These are phyloP conservation scores for Fraxinus greggii DNA, from an alignment of 305 asterid species.

Conservation along the genomic window DNA sequence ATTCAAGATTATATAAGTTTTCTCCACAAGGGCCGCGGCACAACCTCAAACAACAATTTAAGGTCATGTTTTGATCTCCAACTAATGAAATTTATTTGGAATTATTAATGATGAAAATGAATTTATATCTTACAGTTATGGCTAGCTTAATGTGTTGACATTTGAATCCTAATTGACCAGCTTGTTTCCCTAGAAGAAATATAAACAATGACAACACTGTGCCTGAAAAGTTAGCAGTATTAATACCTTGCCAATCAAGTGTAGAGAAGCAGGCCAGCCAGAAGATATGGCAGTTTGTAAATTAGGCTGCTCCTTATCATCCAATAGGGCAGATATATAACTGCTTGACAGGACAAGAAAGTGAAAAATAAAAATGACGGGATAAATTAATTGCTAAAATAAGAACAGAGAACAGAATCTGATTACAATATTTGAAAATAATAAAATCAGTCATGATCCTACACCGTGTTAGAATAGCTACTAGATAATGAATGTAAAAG, in stretches of 20 bases:
- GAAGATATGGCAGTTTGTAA: constrained; percentile 66
- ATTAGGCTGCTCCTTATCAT: constrained; percentile 58
- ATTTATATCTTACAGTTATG: background rate
- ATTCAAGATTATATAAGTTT: constrained; percentile 4
- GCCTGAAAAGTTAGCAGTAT: background rate
- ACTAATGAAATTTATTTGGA: constrained; percentile 1
- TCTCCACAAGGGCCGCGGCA: background rate
- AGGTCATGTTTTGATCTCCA: constrained; percentile 3
- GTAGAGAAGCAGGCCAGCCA: constrained; percentile 98
- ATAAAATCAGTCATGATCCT: background rate
- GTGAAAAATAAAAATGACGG: background rate
- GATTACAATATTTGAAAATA: background rate
- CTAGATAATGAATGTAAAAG: background rate
- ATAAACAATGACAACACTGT: background rate
- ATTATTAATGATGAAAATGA: constrained; percentile 1
- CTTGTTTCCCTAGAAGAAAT: background rate
- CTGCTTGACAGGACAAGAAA: constrained; percentile 43
- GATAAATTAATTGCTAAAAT: constrained; percentile 14
- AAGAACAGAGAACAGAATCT: background rate
- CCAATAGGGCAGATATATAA: constrained; percentile 82
- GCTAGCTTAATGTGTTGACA: constrained; percentile 9
- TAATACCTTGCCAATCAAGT: constrained; percentile 92
- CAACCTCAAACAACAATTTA: constrained; percentile 10
- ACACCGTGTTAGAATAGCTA: constrained; percentile 2
- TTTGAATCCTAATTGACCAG: background rate